Conservation (phyloP, 169 alveolate species). For the Eimeria sp. region DNA sequence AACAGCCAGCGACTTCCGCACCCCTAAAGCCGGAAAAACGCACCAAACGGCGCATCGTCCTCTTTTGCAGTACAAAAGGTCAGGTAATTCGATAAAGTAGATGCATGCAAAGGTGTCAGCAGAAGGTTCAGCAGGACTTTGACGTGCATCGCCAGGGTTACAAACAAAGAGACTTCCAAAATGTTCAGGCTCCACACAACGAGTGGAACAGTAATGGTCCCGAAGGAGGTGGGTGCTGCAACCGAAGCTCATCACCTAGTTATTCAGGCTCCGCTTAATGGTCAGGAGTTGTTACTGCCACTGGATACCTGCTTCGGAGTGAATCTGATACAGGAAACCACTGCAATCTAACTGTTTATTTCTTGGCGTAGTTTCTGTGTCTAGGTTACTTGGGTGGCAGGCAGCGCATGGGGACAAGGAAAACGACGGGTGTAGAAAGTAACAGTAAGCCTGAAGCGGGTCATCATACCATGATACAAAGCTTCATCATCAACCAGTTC, state of each 20-base stretch:
- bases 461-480: background rate
- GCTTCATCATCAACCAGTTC: background rate
- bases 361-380: background rate
- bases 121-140: too few relatives aligned
- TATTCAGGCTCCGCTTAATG: background rate
- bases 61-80: background rate
- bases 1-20: background rate
- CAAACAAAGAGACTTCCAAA: background rate
- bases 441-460: background rate
- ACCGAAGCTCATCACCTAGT: background rate
- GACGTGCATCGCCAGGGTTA: background rate
- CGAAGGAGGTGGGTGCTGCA: background rate
- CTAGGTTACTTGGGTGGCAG: background rate
- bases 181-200: background rate
- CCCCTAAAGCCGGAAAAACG: background rate
- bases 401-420: background rate
- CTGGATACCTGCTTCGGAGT: background rate
- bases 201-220: background rate
- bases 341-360: background rate
- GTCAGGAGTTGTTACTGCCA: background rate
- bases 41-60: background rate
- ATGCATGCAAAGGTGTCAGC: too few relatives aligned
- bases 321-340: background rate
- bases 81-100: background rate
- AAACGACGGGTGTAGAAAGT: background rate